Evolutionary conservation across 768 basidiomycete species (phyloP).

Genomic region (Russula dissimulans): DNA sequence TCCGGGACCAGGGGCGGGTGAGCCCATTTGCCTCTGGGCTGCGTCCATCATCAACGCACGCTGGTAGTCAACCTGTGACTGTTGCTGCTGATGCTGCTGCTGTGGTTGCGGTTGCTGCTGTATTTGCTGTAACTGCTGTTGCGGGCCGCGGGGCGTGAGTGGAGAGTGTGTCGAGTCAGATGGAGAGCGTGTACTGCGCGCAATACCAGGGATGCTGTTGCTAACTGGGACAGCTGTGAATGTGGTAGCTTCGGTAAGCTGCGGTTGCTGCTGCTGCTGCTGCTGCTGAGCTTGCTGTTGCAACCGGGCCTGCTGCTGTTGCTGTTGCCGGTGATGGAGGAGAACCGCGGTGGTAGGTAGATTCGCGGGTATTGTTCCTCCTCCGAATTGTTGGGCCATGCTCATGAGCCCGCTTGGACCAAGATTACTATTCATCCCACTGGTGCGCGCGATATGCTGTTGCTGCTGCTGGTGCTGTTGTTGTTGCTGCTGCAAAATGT

Average conservation of each 20-base stretch:
- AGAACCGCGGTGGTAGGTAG: conserved; percentile 1
- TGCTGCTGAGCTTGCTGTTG: conserved; percentile 22
- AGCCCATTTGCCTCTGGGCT: not conserved
- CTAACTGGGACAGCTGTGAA: conserved; percentile 29
- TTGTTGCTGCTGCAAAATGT: conserved; percentile 27
- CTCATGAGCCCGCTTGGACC: conserved; percentile 5
- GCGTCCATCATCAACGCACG: conserved; percentile 14
- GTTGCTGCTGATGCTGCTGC: conserved; percentile 26
- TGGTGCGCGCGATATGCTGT: not conserved
- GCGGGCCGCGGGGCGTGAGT: conserved; percentile 28
- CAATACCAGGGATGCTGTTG: conserved; percentile 53
- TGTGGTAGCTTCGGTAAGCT: conserved; percentile 35
- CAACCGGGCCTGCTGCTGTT: conserved; percentile 36
- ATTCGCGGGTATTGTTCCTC: not conserved
- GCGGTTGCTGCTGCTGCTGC: conserved; percentile 11
- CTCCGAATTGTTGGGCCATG: conserved; percentile 12
- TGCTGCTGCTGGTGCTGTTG: not conserved
- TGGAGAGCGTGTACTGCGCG: conserved; percentile 67
- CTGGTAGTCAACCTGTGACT: conserved; percentile 14
- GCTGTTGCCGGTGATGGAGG: conserved; percentile 26
- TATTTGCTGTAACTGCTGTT: conserved; percentile 23
- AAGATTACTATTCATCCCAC: conserved; percentile 5
- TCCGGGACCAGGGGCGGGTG: conserved; percentile 5
- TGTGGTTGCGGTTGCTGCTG: conserved; percentile 19
- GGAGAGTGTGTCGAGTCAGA: conserved; percentile 48